Evolutionary conservation across 2,329 filamentous ascomycete species (phyloP).

Genomic region (Ophiocordyceps unilateralis): DNA sequence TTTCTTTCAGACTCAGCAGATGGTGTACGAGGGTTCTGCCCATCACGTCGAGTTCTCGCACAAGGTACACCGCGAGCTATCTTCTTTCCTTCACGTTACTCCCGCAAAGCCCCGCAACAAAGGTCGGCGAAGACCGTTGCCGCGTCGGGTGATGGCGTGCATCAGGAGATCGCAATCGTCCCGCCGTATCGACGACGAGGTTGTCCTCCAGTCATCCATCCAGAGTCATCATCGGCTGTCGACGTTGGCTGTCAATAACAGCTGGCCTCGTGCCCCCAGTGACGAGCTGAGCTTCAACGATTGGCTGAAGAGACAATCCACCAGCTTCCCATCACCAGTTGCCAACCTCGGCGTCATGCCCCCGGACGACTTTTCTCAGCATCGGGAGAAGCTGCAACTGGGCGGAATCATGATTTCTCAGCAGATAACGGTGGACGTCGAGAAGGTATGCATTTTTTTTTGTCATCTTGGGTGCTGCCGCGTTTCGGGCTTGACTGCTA

Average conservation of each 20-base stretch:
- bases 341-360: slow-evolving; percentile 4
- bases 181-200: neutral
- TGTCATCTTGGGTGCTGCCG: too few relatives aligned
- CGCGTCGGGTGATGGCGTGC: neutral
- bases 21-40: slow-evolving; percentile 28
- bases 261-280: slow-evolving; percentile 1
- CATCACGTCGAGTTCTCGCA: slow-evolving; percentile 43
- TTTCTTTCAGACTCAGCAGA: slow-evolving; percentile 51
- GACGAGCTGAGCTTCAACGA: slow-evolving; percentile 5
- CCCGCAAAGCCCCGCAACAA: neutral
- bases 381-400: slow-evolving; percentile 13
- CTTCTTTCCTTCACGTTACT: slow-evolving; percentile 12
- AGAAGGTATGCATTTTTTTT: too few relatives aligned
- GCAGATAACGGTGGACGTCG: slow-evolving; percentile 38
- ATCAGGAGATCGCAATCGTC: neutral
- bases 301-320: slow-evolving; percentile 1
- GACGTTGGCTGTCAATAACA: neutral
- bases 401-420: slow-evolving; percentile 46
- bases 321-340: slow-evolving; percentile 4
- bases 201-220: neutral
- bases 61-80: slow-evolving; percentile 41
- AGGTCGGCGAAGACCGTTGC: neutral
- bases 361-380: slow-evolving; percentile 2
- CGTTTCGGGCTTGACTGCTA: too few relatives aligned
- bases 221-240: slow-evolving; percentile 5